Evolutionary conservation across 1,284 basidiomycete genomes (phyloP).

Genomic region (Cutaneotrichosporon cavernicola): DNA sequence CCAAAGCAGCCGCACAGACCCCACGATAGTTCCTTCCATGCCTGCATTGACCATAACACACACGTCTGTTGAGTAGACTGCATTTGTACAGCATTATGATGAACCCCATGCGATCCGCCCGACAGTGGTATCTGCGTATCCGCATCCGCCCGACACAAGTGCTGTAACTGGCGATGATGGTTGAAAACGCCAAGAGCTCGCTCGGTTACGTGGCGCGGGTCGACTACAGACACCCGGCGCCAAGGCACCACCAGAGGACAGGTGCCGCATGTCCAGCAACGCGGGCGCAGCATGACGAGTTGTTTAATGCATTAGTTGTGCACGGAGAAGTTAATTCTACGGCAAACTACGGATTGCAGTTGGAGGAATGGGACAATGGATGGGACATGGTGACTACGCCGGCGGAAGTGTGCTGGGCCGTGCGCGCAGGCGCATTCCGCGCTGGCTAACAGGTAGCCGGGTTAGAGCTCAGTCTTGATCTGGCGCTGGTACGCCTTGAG

Average conservation of each 20-base stretch:
- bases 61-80: neutral
- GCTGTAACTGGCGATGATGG: too few relatives aligned
- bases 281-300: neutral
- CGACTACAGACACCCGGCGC: neutral
- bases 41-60: constrained; percentile 3
- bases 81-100: constrained; percentile 4
- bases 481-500: constrained; percentile 46
- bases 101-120: neutral
- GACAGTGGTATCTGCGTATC: too few relatives aligned
- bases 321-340: neutral
- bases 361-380: neutral
- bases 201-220: neutral
- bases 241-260: neutral
- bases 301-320: neutral
- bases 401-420: neutral
- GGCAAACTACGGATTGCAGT: neutral
- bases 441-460: neutral
- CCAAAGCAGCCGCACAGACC: neutral
- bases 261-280: neutral
- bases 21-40: neutral
- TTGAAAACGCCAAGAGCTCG: neutral
- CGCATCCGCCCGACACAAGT: too few relatives aligned
- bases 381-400: neutral
- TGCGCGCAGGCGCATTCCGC: neutral
- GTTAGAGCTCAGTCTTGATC: constrained; percentile 15